Percentiles rank a stretch among this genome's conserved stretches.
Conservation (phyloP, 2,329 filamentous ascomycete species). For the Blumeria hordei region DNA sequence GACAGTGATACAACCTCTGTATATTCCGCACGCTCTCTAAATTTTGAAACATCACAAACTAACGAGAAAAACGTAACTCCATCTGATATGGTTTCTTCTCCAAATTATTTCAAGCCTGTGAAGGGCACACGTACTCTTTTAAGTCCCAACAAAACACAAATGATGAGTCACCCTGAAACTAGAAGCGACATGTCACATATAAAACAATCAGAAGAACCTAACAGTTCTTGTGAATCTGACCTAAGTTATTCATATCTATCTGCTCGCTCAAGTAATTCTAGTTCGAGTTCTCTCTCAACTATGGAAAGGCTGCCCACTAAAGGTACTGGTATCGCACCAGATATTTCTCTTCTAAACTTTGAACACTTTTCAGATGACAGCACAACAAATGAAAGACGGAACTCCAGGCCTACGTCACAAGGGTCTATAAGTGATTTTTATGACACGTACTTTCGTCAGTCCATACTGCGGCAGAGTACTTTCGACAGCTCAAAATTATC, state of each 20-base stretch:
- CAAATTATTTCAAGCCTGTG: background rate
- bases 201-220: background rate
- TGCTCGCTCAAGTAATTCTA: background rate
- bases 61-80: background rate
- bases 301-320: background rate
- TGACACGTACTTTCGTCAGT: conserved; percentile 9
- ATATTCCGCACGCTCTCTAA: background rate
- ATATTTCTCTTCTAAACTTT: background rate
- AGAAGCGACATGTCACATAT: background rate
- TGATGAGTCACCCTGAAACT: background rate
- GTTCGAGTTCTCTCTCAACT: background rate
- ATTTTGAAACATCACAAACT: background rate
- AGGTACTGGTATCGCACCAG: background rate
- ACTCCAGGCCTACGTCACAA: conserved; percentile 4
- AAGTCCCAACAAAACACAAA: background rate
- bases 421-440: conserved; percentile 8
- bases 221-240: background rate
- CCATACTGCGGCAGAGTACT: conserved; percentile 2
- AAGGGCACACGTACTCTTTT: background rate
- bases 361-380: background rate
- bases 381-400: conserved; percentile 1
- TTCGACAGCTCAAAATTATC: background rate
- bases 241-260: background rate
- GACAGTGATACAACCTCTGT: background rate
- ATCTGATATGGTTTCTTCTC: background rate